phyloP scores from a whole-genome alignment of 768 basidiomycete genomes.

The Boletus subparvulus region DNA sequence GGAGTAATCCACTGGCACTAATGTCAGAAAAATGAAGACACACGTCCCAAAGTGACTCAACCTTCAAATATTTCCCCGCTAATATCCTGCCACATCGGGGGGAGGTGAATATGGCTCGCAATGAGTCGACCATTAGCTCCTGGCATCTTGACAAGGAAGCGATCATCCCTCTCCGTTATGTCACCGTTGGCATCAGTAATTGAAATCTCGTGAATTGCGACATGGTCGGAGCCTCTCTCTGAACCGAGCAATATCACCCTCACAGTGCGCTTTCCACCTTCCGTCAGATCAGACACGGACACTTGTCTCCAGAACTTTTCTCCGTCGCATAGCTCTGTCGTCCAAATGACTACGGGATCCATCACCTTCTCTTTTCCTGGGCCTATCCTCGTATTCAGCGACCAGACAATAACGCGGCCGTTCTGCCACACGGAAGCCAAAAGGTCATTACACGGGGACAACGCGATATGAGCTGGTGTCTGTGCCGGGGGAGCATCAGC shows the following conservation, averaged over 20 bases:
- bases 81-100: constrained; percentile 42
- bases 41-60: constrained; percentile 16
- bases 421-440: constrained; percentile 69
- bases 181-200: background rate
- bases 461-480: constrained; percentile 65
- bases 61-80: constrained; percentile 51
- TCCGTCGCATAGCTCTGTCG: constrained; percentile 16
- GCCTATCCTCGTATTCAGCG: constrained; percentile 59
- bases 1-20: constrained; percentile 12
- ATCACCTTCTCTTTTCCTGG: constrained; percentile 59
- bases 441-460: constrained; percentile 56
- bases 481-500: constrained; percentile 1
- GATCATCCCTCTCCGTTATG: constrained; percentile 1
- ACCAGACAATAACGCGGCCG: constrained; percentile 70
- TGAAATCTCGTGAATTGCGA: constrained; percentile 28
- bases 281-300: constrained; percentile 13
- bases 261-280: constrained; percentile 1
- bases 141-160: constrained; percentile 29
- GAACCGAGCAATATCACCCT: constrained; percentile 44
- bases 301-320: constrained; percentile 32
- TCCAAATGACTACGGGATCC: constrained; percentile 48
- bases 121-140: constrained; percentile 50
- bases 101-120: constrained; percentile 9
- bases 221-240: constrained; percentile 31
- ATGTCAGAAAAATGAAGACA: constrained; percentile 11